Percentiles rank a stretch among this genome's conserved stretches.
phyloP scores from a whole-genome alignment of 345 rosid species.

The Turnera subulata region DNA sequence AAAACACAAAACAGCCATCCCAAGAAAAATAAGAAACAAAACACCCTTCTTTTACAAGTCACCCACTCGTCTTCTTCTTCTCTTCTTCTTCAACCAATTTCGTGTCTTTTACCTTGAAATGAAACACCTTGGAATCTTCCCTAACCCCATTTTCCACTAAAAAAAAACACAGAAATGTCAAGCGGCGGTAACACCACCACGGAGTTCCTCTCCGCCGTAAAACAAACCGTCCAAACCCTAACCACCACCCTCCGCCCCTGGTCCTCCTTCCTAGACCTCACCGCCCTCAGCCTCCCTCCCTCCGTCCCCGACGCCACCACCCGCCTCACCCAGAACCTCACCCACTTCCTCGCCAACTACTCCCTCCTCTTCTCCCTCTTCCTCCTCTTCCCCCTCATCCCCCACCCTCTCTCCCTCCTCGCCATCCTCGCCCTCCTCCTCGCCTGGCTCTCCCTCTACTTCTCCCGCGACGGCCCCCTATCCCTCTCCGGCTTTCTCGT shows the following conservation, averaged over 20 bases:
- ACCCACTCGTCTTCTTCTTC: no score
- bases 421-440: slow-evolving; percentile 38
- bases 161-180: background rate
- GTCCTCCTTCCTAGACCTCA: slow-evolving; percentile 45
- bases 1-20: no score
- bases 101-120: background rate
- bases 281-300: slow-evolving; percentile 45
- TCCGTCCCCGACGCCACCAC: slow-evolving; percentile 51
- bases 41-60: no score
- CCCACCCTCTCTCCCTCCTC: slow-evolving; percentile 53
- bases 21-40: no score
- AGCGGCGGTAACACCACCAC: background rate
- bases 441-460: slow-evolving; percentile 66
- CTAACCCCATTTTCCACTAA: background rate
- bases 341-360: slow-evolving; percentile 61
- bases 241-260: slow-evolving; percentile 45
- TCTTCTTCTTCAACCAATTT: no score
- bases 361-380: slow-evolving; percentile 29
- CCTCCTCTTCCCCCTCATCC: slow-evolving; percentile 45
- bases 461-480: slow-evolving; percentile 59
- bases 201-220: slow-evolving; percentile 39
- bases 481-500: slow-evolving; percentile 31
- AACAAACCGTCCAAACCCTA: slow-evolving; percentile 42
- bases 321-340: slow-evolving; percentile 56
- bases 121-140: background rate